phyloP scores from a whole-genome alignment of 139 green algal genomes.

The Nannochloris sp. region DNA sequence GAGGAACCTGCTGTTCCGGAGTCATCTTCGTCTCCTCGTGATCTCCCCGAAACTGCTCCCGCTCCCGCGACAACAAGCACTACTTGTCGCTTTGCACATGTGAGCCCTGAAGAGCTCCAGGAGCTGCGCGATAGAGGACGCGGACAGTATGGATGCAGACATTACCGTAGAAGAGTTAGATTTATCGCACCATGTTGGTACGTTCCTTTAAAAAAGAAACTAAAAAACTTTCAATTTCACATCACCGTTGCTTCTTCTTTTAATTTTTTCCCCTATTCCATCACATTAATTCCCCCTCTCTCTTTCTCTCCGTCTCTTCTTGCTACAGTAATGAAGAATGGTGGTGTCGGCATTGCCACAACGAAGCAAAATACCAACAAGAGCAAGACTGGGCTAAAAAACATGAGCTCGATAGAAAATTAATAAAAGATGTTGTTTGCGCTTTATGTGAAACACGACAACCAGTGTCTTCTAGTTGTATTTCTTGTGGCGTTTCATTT shows the following conservation, averaged over 20 bases:
- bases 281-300: neutral
- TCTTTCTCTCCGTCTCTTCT: neutral
- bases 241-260: neutral
- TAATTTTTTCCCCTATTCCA: neutral
- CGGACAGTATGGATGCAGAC: constrained; percentile 50
- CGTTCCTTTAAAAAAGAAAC: too few species aligned
- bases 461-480: constrained; percentile 50
- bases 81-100: too few species aligned
- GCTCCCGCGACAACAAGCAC: too few species aligned
- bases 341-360: constrained; percentile 87
- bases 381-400: constrained; percentile 56
- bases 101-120: too few species aligned
- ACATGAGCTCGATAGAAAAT: constrained; percentile 72
- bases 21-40: too few species aligned
- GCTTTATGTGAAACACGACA: constrained; percentile 65
- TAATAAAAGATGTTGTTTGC: constrained; percentile 69
- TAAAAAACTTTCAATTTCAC: neutral
- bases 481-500: constrained; percentile 64
- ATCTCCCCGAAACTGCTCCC: too few species aligned
- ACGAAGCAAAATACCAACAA: constrained; percentile 55
- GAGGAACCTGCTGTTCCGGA: too few species aligned
- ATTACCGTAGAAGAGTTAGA: constrained; percentile 71
- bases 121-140: constrained; percentile 3
- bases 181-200: constrained; percentile 80
- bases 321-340: constrained; percentile 17